Conservation (phyloP, 176 grass and related monocot genomes). For the Oryza glaberrima region DNA sequence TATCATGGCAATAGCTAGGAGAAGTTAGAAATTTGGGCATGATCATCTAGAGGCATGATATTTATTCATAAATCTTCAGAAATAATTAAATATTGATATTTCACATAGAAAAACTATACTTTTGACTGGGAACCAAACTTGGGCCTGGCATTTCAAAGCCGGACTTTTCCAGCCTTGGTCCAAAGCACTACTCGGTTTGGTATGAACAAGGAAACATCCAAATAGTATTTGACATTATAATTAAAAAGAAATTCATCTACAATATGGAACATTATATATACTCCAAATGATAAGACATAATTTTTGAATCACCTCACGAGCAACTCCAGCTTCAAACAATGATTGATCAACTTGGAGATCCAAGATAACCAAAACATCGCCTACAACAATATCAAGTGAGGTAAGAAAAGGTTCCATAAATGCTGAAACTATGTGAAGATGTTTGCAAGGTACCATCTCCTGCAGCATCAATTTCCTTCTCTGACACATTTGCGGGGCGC, state of each 20-base stretch:
- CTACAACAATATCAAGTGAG: conserved; percentile 46
- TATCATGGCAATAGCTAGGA: too few species aligned
- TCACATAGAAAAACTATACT: too few species aligned
- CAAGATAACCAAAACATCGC: conserved; percentile 91
- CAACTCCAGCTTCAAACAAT: conserved; percentile 93
- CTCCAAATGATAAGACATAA: not conserved
- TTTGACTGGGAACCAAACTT: too few species aligned
- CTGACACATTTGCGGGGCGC: conserved; percentile 69
- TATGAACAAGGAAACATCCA: not conserved
- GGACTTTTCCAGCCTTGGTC: too few species aligned
- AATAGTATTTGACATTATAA: not conserved
- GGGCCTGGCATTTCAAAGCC: too few species aligned
- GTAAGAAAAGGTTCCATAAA: too few species aligned
- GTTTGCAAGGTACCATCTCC: conserved; percentile 77
- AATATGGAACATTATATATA: not conserved
- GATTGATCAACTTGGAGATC: conserved; percentile 87
- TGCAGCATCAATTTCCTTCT: conserved; percentile 91
- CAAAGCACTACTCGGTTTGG: too few species aligned
- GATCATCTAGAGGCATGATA: too few species aligned
- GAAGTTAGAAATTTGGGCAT: too few species aligned
- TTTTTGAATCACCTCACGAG: conserved; percentile 71
- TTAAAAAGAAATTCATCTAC: not conserved
- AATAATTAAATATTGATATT: too few species aligned
- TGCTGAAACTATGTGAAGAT: not conserved
- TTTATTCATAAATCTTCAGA: too few species aligned